Evolutionary conservation across 768 basidiomycete genomes (phyloP).

Genomic region (Boletus sensibilis): DNA sequence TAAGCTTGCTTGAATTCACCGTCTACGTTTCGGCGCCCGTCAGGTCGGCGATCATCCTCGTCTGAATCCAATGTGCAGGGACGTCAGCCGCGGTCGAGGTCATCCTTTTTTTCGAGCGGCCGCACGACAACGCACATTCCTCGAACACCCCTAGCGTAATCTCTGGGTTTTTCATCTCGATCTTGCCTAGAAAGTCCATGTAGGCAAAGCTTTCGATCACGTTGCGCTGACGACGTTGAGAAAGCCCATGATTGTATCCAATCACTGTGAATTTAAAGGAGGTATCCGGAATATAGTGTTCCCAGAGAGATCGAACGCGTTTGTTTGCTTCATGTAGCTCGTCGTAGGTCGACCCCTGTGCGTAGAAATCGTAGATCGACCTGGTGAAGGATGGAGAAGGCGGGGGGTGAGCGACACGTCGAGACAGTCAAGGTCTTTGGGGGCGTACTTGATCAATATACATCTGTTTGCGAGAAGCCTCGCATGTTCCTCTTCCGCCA

Average conservation of each 20-base stretch:
- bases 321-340: slow-evolving; percentile 61
- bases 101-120: neutral
- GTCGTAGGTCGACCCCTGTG: slow-evolving; percentile 64
- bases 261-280: slow-evolving; percentile 82
- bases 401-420: neutral
- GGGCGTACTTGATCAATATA: slow-evolving; percentile 74
- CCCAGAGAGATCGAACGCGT: slow-evolving; percentile 49
- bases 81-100: neutral
- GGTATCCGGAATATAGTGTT: slow-evolving; percentile 56
- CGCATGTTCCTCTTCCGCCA: slow-evolving; percentile 74
- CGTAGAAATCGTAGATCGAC: slow-evolving; percentile 77
- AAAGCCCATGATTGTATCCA: slow-evolving; percentile 72
- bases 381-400: slow-evolving; percentile 36
- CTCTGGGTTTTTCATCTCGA: slow-evolving; percentile 79
- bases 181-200: slow-evolving; percentile 78
- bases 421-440: neutral
- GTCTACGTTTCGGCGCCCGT: slow-evolving; percentile 56
- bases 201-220: slow-evolving; percentile 81
- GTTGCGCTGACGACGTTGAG: slow-evolving; percentile 59
- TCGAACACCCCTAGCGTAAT: slow-evolving; percentile 75
- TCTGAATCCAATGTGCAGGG: slow-evolving; percentile 37
- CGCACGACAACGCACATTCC: slow-evolving; percentile 63
- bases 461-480: slow-evolving; percentile 70
- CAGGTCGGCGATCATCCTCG: slow-evolving; percentile 46
- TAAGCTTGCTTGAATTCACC: slow-evolving; percentile 70